A percentile compares a stretch with the other conserved stretches of the same genome.
These are phyloP conservation scores for Aspergillus sp. DNA, from an alignment of 2,329 filamentous ascomycete genomes.

Conservation along the genomic window DNA sequence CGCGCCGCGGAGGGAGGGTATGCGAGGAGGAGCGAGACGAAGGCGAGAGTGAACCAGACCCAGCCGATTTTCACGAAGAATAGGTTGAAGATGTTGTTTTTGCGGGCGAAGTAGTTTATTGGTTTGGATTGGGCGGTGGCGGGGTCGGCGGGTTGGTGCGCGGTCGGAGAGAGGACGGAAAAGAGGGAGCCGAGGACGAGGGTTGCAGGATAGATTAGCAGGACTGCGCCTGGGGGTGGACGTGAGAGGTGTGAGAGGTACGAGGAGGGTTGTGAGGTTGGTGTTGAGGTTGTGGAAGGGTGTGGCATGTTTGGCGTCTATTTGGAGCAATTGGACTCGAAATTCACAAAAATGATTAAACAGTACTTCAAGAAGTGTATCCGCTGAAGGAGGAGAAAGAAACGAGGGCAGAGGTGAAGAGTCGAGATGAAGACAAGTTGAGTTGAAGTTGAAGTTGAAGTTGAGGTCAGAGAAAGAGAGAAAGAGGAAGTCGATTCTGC, in stretches of 20 bases:
- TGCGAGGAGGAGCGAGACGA: conserved; percentile 67
- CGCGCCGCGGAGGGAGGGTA: conserved; percentile 58
- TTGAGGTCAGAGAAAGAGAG: background rate
- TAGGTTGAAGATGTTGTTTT: conserved; percentile 87
- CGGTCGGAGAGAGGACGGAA: conserved; percentile 72
- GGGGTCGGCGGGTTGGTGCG: conserved; percentile 49
- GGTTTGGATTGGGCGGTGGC: conserved; percentile 25
- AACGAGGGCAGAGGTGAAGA: background rate
- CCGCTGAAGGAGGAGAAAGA: background rate
- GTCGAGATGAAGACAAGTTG: background rate
- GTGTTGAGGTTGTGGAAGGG: background rate
- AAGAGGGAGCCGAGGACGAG: conserved; percentile 81
- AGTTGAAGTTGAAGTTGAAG: background rate
- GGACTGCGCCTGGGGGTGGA: conserved; percentile 40
- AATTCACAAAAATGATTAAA: background rate
- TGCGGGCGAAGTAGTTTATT: conserved; percentile 80
- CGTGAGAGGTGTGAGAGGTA: conserved; percentile 7
- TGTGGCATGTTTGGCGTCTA: conserved; percentile 6
- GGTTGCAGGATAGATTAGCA: conserved; percentile 73
- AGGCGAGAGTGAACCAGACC: conserved; percentile 81
- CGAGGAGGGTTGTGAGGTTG: conserved; percentile 4
- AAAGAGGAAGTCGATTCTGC: no score
- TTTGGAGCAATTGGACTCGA: background rate
- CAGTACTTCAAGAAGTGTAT: background rate
- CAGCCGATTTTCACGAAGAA: conserved; percentile 95